Conservation (phyloP, 78 protist species). For the Dictyostelium firmibasis region DNA sequence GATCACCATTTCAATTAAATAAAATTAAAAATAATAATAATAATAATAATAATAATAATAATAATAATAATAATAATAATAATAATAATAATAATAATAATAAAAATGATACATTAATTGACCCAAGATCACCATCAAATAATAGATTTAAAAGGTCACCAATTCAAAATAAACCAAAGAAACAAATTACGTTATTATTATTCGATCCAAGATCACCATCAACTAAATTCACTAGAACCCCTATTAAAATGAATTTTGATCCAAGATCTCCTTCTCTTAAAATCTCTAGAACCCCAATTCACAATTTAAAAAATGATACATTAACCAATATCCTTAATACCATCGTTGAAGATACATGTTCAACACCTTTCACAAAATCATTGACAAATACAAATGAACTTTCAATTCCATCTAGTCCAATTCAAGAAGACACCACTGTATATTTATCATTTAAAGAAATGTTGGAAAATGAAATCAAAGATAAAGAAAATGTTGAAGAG, state of each 20-base stretch:
- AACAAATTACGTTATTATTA: neutral
- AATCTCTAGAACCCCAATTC: neutral
- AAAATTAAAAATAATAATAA: too few relatives aligned
- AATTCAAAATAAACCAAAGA: neutral
- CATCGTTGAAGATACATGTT: neutral
- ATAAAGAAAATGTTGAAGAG: neutral
- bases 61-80: neutral
- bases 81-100: neutral
- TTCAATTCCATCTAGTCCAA: neutral
- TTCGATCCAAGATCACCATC: slow-evolving; percentile 41
- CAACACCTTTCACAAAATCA: neutral
- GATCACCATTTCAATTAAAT: slow-evolving; percentile 3
- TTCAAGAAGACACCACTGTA: neutral
- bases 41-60: neutral
- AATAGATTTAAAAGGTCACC: slow-evolving; percentile 25
- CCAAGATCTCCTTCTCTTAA: slow-evolving; percentile 16
- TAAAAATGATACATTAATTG: neutral
- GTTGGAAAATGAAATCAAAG: neutral
- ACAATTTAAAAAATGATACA: neutral
- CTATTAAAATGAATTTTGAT: neutral
- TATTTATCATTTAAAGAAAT: neutral
- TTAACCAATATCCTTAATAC: neutral
- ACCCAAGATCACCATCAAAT: slow-evolving; percentile 32
- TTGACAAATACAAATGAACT: neutral
- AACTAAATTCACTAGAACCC: neutral